Evolutionary conservation across 1,284 basidiomycete species (phyloP).

Genomic region (Apiotrichum akiyoshidainum): DNA sequence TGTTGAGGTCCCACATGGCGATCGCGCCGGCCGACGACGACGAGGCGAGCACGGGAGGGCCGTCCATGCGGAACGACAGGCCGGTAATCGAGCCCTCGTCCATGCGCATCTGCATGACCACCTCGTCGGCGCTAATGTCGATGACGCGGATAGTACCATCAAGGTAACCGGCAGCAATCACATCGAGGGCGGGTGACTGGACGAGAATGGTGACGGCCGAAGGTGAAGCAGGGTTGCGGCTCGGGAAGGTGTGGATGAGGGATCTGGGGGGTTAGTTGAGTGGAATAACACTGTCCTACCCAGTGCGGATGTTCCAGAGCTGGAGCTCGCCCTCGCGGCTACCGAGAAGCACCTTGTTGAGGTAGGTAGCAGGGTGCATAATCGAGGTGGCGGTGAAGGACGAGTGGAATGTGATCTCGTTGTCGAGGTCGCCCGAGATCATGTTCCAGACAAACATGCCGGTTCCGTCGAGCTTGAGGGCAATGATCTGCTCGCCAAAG

Average conservation of each 20-base stretch:
- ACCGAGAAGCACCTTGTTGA: slow-evolving; percentile 90
- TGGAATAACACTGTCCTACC: slow-evolving; percentile 55
- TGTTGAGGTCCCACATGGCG: slow-evolving; percentile 84
- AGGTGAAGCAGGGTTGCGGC: slow-evolving; percentile 38
- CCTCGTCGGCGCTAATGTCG: slow-evolving; percentile 85
- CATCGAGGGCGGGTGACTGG: slow-evolving; percentile 94
- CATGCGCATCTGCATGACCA: slow-evolving; percentile 83
- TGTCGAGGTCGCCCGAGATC: slow-evolving; percentile 46
- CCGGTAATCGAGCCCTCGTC: slow-evolving; percentile 67
- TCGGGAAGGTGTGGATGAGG: slow-evolving; percentile 54
- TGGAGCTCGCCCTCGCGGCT: slow-evolving; percentile 78
- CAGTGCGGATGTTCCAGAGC: slow-evolving; percentile 89
- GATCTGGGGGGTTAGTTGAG: slow-evolving; percentile 35
- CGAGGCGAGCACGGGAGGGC: slow-evolving; percentile 79
- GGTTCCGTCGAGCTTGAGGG: slow-evolving; percentile 75
- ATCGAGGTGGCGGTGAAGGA: slow-evolving; percentile 75
- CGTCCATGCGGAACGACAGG: slow-evolving; percentile 83
- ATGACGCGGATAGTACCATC: slow-evolving; percentile 85
- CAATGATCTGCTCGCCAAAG: slow-evolving; percentile 75
- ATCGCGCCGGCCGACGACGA: slow-evolving; percentile 82
- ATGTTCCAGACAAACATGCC: slow-evolving; percentile 78
- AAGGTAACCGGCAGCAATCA: slow-evolving; percentile 83
- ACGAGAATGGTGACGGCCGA: slow-evolving; percentile 70
- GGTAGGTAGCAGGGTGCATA: slow-evolving; percentile 91
- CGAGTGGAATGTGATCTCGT: slow-evolving; percentile 58